Evolutionary conservation across 768 basidiomycete genomes (phyloP).

Genomic region (Suillus fuscotomentosus): DNA sequence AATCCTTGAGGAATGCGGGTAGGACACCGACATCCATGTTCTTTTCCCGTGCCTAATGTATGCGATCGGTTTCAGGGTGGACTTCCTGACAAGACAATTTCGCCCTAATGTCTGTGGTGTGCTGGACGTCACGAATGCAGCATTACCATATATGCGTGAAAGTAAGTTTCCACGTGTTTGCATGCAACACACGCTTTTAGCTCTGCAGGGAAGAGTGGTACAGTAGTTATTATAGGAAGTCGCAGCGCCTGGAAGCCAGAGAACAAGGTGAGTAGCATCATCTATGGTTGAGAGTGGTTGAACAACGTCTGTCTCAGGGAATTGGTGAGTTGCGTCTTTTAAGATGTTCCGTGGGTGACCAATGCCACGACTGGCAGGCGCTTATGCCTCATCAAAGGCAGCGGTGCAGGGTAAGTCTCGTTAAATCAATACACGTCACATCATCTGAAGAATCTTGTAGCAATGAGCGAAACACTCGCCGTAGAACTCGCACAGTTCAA

Average conservation of each 20-base stretch:
- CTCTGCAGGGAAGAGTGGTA: slow-evolving; percentile 35
- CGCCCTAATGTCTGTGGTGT: slow-evolving; percentile 33
- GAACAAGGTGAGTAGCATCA: slow-evolving; percentile 26
- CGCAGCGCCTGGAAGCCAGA: slow-evolving; percentile 52
- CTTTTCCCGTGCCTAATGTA: neutral
- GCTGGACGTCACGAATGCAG: slow-evolving; percentile 51
- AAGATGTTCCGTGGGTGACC: neutral
- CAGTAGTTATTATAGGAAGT: slow-evolving; percentile 55
- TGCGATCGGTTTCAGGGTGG: slow-evolving; percentile 16
- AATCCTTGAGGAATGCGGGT: slow-evolving; percentile 61
- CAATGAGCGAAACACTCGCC: slow-evolving; percentile 53
- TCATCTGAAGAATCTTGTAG: slow-evolving; percentile 23
- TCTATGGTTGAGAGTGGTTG: neutral
- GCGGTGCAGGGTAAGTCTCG: slow-evolving; percentile 49
- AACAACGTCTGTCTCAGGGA: slow-evolving; percentile 11
- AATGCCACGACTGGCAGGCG: slow-evolving; percentile 27
- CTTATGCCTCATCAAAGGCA: slow-evolving; percentile 57
- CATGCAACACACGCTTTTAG: neutral
- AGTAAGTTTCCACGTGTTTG: slow-evolving; percentile 11
- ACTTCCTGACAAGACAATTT: slow-evolving; percentile 41
- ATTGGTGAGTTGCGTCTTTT: slow-evolving; percentile 18
- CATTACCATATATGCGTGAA: slow-evolving; percentile 49
- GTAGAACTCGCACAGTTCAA: slow-evolving; percentile 53
- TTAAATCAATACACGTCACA: neutral
- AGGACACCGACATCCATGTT: slow-evolving; percentile 16